phyloP scores from a whole-genome alignment of 1,284 basidiomycete species.

The Ustilago lituana region DNA sequence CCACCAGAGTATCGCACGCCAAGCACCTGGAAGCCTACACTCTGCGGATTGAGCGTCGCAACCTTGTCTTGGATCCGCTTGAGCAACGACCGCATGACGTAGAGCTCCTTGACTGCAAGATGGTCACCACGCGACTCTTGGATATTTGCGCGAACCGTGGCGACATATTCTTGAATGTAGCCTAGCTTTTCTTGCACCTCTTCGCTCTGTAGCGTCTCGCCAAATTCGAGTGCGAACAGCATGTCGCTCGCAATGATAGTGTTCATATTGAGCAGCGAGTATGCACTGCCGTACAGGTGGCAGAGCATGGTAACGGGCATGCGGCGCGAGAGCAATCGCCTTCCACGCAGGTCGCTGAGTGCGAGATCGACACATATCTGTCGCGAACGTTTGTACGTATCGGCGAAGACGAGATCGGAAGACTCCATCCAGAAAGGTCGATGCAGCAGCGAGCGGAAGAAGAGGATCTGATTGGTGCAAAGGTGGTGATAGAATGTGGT shows the following conservation, averaged over 20 bases:
- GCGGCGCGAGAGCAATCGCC: conserved; percentile 34
- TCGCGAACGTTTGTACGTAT: conserved; percentile 27
- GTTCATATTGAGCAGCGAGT: conserved; percentile 45
- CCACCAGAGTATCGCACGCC: conserved; percentile 38
- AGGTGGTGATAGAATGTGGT: conserved; percentile 45
- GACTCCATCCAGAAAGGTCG: conserved; percentile 50
- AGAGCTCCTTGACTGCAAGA: conserved; percentile 42
- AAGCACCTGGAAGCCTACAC: conserved; percentile 34
- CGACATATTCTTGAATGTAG: conserved; percentile 44
- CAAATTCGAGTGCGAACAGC: conserved; percentile 36
- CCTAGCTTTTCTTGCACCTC: conserved; percentile 40
- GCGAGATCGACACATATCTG: conserved; percentile 42
- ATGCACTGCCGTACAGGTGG: conserved; percentile 40
- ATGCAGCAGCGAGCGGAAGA: conserved; percentile 43
- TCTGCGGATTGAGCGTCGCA: conserved; percentile 35
- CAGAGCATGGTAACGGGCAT: conserved; percentile 43
- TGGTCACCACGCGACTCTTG: conserved; percentile 47
- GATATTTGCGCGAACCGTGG: conserved; percentile 35
- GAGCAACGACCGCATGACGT: conserved; percentile 44
- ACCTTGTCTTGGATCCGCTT: conserved; percentile 44
- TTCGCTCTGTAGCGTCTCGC: conserved; percentile 19
- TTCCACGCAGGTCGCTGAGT: conserved; percentile 32
- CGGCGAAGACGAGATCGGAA: conserved; percentile 23
- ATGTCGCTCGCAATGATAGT: conserved; percentile 46
- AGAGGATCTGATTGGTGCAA: conserved; percentile 41